A percentile compares a stretch with the other conserved stretches of the same genome.
Conservation (phyloP, 805 yeast species). For the Suhomyces prunicola region DNA sequence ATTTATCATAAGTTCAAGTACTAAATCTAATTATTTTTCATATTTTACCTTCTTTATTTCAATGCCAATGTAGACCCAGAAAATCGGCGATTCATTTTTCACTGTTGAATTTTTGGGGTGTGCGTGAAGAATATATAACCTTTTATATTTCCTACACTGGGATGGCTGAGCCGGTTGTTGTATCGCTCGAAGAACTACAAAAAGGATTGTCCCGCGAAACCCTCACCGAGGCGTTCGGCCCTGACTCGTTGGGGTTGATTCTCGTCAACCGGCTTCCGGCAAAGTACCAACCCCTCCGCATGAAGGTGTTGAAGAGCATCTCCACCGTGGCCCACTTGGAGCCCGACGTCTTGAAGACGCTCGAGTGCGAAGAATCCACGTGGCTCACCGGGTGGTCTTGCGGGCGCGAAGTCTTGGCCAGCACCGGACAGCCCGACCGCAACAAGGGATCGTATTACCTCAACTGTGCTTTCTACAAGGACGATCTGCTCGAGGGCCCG, state of each 20-base stretch:
- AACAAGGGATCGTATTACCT: slow-evolving; percentile 57
- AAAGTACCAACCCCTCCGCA: slow-evolving; percentile 36
- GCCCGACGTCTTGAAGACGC: slow-evolving; percentile 22
- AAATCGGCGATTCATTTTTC: background rate
- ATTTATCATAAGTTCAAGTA: too few relatives aligned
- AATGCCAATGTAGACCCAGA: too few relatives aligned
- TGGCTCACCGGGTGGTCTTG: slow-evolving; percentile 63
- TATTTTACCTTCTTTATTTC: too few relatives aligned
- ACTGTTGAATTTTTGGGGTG: too few relatives aligned
- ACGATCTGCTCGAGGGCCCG: slow-evolving; percentile 46
- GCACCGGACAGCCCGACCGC: slow-evolving; percentile 42
- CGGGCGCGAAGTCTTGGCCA: slow-evolving; percentile 49
- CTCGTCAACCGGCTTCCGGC: slow-evolving; percentile 44
- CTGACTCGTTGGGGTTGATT: slow-evolving; percentile 53
- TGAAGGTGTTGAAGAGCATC: slow-evolving; percentile 41
- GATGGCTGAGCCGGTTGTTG: slow-evolving; percentile 24
- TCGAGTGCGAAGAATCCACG: slow-evolving; percentile 48
- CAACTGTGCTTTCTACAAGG: slow-evolving; percentile 54
- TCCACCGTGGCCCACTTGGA: slow-evolving; percentile 42
- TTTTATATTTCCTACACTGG: too few relatives aligned
- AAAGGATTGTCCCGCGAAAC: slow-evolving; percentile 27
- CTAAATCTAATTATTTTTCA: too few relatives aligned
- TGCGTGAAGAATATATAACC: too few relatives aligned
- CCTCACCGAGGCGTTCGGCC: slow-evolving; percentile 50
- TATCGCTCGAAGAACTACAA: slow-evolving; percentile 26